Evolutionary conservation across 495 filamentous ascomycete species (phyloP), one percentile per base, ranked within the genome.

Genomic region (Barbatosphaeria neglecta): DNA sequence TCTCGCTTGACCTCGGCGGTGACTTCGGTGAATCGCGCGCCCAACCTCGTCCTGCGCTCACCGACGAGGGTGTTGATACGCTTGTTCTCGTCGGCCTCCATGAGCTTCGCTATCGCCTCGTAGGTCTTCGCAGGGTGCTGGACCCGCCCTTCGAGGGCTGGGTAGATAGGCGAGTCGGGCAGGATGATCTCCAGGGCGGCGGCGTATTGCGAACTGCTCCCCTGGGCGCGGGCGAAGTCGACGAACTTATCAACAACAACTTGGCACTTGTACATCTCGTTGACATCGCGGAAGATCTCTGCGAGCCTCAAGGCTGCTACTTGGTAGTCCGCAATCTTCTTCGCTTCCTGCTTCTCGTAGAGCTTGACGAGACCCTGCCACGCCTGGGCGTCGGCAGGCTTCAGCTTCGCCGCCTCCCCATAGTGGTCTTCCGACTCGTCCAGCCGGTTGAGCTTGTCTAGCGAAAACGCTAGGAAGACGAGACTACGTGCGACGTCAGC

Each of bases 301-400:
- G 84, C 86, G 37, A 95, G 71, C 19, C 73, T 74, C 35, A 90
- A 57, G 3, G 77, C 81, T 8, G 82, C 86, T 24, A 78, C 63
- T 45, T 82, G 81, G 57, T 95, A 94, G 43, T 79, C 68, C 43
- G 81, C 79, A 11, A 96, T 66, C 47, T 83, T 86, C 22, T 70
- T 70, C 20, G 66, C 58, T 4, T 76, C 78, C 56, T 88, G 84
- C 48, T 75, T 82, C 56, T 94, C 86, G 56, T 90, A 95, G 10
- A 96, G 56, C 50, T 77, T 83, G 56, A 92, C 75, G n/a, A 97
- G 67, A 6, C 92, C 92, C 65, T 92, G 84, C 90, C 88, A 97
- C 51, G 85, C 84, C 46, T 87, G 77, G 35, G 73, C 66, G 43
- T 79, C 77, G 5, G 42, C 53, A 5, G 63, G 62, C 51, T 75